A percentile compares a stretch with the other conserved stretches of the same genome.
Conservation (phyloP, 495 filamentous ascomycete genomes). For the Aspergillus sclerotioniger region DNA sequence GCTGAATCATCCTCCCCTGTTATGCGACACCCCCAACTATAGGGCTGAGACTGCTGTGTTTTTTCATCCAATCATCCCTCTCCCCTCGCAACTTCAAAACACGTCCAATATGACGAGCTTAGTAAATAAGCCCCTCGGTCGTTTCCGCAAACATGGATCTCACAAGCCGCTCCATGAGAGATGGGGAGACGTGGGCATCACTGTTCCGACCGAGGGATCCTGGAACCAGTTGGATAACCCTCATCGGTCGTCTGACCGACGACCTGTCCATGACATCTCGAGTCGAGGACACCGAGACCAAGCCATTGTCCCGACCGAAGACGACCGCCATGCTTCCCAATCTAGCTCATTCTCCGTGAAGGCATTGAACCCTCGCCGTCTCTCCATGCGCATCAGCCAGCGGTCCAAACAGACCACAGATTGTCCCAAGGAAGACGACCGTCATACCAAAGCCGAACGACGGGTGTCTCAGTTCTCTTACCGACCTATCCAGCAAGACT, state of each 20-base stretch:
- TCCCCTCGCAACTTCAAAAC: not conserved
- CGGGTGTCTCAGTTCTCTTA: conserved; percentile 33
- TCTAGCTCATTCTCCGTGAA: conserved; percentile 29
- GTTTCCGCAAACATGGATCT: conserved; percentile 32
- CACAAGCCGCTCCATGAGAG: conserved; percentile 36
- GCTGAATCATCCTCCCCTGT: too few relatives aligned
- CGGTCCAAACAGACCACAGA: conserved; percentile 20
- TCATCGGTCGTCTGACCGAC: conserved; percentile 9
- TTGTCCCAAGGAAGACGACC: conserved; percentile 11
- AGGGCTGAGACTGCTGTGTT: too few relatives aligned
- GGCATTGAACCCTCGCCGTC: conserved; percentile 28
- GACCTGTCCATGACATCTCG: conserved; percentile 28
- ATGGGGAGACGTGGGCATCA: conserved; percentile 41
- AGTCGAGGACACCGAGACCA: conserved; percentile 15
- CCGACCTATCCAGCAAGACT: conserved; percentile 35
- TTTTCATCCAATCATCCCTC: too few relatives aligned
- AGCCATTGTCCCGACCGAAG: conserved; percentile 8
- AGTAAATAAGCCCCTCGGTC: conserved; percentile 31
- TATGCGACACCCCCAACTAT: too few relatives aligned
- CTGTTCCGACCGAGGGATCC: conserved; percentile 39
- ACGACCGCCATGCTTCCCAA: conserved; percentile 12
- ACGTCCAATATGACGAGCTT: conserved; percentile 28
- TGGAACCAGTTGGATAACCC: conserved; percentile 43
- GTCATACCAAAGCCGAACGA: conserved; percentile 7
- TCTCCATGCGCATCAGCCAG: conserved; percentile 34